phyloP scores from a whole-genome alignment of 176 grass and related monocot genomes.

The Hyparrhenia diplandra region DNA sequence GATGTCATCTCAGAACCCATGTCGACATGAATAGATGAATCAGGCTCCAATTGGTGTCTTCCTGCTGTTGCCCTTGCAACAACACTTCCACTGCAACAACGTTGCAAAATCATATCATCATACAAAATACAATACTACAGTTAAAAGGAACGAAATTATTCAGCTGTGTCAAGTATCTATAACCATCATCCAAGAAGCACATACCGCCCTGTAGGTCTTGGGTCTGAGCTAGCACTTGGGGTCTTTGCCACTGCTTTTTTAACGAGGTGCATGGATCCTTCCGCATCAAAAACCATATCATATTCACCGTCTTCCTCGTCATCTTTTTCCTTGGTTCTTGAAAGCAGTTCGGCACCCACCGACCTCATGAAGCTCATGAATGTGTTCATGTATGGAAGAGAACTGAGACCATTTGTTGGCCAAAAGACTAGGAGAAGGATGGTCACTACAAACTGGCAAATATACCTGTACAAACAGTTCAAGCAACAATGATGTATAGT shows the following conservation, averaged over 20 bases:
- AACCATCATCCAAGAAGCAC: conserved; percentile 6
- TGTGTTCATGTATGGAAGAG: conserved; percentile 42
- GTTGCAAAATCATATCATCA: background rate
- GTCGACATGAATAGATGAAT: conserved; percentile 57
- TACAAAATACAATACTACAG: background rate
- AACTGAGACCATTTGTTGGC: conserved; percentile 85
- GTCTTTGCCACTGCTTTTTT: conserved; percentile 46
- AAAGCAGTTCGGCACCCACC: conserved; percentile 52
- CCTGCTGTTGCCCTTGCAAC: conserved; percentile 71
- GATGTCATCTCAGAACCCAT: conserved; percentile 45
- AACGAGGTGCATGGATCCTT: conserved; percentile 85
- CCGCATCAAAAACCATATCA: conserved; percentile 95
- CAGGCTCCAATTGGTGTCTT: conserved; percentile 52
- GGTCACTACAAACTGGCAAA: conserved; percentile 67
- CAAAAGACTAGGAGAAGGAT: conserved; percentile 64
- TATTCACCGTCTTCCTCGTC: conserved; percentile 80
- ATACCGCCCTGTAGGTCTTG: conserved; percentile 50
- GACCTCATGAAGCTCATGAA: conserved; percentile 42
- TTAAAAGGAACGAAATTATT: conserved; percentile 1
- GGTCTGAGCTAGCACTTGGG: conserved; percentile 35
- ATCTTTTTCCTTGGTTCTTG: conserved; percentile 84
- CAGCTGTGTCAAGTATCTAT: background rate
- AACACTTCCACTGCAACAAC: conserved; percentile 56
- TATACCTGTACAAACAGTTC: conserved; percentile 67
- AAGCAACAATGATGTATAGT: conserved; percentile 12